Percentiles rank a stretch among this genome's conserved stretches.
phyloP scores from a whole-genome alignment of 768 basidiomycete genomes.

The Russula olivacea region DNA sequence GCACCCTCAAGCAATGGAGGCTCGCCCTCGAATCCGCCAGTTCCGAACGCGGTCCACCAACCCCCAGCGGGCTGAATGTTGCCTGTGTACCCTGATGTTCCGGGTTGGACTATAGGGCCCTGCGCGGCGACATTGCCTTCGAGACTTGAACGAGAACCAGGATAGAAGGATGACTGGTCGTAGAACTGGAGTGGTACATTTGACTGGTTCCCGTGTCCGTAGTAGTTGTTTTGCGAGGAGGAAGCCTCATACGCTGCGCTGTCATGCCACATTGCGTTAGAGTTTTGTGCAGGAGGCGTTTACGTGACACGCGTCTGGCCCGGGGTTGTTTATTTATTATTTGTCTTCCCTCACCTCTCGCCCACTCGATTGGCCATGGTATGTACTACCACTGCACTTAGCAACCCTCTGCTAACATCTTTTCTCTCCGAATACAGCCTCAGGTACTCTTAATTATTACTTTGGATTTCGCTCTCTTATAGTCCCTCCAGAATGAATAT shows the following conservation, averaged over 20 bases:
- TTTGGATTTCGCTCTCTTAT: background rate
- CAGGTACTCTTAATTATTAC: constrained; percentile 43
- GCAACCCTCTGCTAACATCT: constrained; percentile 6
- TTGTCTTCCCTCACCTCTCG: background rate
- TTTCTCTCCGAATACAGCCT: constrained; percentile 40
- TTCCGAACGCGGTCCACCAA: constrained; percentile 97
- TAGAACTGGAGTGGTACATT: constrained; percentile 73
- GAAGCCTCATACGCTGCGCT: constrained; percentile 51
- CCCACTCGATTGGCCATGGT: constrained; percentile 16
- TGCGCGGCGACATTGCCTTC: constrained; percentile 63
- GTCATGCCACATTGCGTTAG: constrained; percentile 68
- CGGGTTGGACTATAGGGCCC: constrained; percentile 44
- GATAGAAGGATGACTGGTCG: constrained; percentile 57
- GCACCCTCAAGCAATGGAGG: constrained; percentile 91
- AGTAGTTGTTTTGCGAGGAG: constrained; percentile 56
- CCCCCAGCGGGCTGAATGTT: constrained; percentile 66
- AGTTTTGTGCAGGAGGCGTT: background rate
- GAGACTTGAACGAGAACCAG: constrained; percentile 66
- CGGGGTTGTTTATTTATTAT: background rate
- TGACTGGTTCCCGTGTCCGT: constrained; percentile 39
- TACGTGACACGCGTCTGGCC: background rate
- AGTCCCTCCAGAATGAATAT: constrained; percentile 79
- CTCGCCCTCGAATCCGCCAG: constrained; percentile 92
- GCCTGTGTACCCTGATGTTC: constrained; percentile 54
- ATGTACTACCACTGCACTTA: background rate